Conservation (phyloP, 2,329 filamentous ascomycete species). For the Hirsutella thompsonii region DNA sequence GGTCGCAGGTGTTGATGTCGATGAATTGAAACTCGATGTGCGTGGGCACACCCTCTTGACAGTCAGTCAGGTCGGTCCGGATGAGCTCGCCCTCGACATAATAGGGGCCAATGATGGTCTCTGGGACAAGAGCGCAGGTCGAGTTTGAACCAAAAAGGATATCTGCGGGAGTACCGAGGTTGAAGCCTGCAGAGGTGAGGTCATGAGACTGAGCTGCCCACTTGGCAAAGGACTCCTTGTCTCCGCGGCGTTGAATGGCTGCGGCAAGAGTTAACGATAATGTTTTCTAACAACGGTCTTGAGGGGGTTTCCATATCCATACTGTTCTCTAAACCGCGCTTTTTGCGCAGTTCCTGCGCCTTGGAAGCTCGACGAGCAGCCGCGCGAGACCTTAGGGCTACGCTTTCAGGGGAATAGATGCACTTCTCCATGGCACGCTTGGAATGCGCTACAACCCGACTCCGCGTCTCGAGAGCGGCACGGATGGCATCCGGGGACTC, state of each 20-base stretch:
- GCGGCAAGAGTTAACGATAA: not conserved
- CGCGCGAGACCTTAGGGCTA: conserved; percentile 4
- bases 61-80: conserved; percentile 25
- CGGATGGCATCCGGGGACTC: conserved; percentile 3
- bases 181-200: not conserved
- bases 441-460: conserved; percentile 4
- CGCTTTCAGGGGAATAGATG: conserved; percentile 1
- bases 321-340: conserved; percentile 4
- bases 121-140: conserved; percentile 5
- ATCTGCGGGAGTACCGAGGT: conserved; percentile 4
- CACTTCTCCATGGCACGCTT: conserved; percentile 4
- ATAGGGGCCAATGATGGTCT: conserved; percentile 7
- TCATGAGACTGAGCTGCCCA: conserved; percentile 3
- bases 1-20: conserved; percentile 26
- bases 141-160: conserved; percentile 6
- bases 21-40: conserved; percentile 30
- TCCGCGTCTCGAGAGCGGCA: conserved; percentile 1
- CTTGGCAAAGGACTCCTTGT: conserved; percentile 2
- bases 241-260: conserved; percentile 2
- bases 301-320: not conserved
- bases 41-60: conserved; percentile 23
- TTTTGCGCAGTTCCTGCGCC: conserved; percentile 4
- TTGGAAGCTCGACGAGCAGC: conserved; percentile 4
- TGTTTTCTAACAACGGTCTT: not conserved
- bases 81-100: conserved; percentile 23